Evolutionary conservation across 345 rosid species (phyloP), one percentile per base, ranked within the genome.

Genomic region (Rubroshorea leprosula): DNA sequence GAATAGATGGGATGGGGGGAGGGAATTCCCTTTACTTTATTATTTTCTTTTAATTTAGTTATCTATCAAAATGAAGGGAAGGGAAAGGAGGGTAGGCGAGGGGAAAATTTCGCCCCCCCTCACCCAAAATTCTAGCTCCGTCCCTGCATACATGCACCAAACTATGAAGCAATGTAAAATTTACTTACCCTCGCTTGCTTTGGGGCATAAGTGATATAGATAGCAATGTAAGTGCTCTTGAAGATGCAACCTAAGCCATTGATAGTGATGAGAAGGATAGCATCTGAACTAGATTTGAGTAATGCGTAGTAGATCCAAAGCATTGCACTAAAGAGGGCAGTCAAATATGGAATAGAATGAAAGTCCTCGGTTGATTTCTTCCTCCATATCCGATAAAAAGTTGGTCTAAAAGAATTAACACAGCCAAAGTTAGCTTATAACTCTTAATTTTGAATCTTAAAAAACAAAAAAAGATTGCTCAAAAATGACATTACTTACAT

Each of bases 351-450:
- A 16, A 70, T 15, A 25, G 76, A 70, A 16, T 77, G 74, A 17
- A 70, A 77, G 43, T 73, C 81, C 51, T 77, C 69, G 1, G 76
- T 73, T 3, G 72, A 69, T 70, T 77, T 77, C 67, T 73, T 70
- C 76, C 57, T 77, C 7, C 47, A 60, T 5, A 77, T 22, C 44
- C 74, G 70, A 7, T 60, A 5, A 17, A 73, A 73, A 3, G 81
- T 73, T 20, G 81, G 74, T n/a, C 81, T 77, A 72, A 64, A 5
- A 22, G 0, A 50, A 6, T 5, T 21, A 14, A 35, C 41, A 35
- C 12, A 2, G 1, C 12, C 9, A 35, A 6, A 1, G 9, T 29
- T 29, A 29, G 4, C 4, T 3, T 3, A 29, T 9, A 29, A 3
- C 24, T 41, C 16, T 1, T 49, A 49, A 20, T 21, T 49, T 18